Base-by-base conservation (phyloP, 1,284 basidiomycete species). In the Irpex sp. region DNA sequence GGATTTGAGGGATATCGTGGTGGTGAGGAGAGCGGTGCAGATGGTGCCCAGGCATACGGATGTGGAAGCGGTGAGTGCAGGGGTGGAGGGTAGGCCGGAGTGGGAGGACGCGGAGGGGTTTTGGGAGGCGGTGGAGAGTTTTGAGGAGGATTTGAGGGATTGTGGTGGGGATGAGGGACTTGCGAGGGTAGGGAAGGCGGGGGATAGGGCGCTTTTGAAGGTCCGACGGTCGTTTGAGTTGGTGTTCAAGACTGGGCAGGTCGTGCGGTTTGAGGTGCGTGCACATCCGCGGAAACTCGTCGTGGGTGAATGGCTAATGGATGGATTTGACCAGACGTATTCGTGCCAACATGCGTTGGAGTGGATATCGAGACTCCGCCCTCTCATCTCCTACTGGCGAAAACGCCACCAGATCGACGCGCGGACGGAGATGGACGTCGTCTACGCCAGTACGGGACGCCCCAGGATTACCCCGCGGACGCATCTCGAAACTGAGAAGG, bases 171-270 rank as follows among this genome's bases (percentile, higher is more conserved):
- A 89, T 56, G 84, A 82, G 31, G 84, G 78, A 0, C 70, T 90
- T 17, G 74, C 68, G 13, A 76, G 74, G 34, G 15, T 52, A 0
- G 19, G 51, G 4, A 52, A 56, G 19, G 70, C 70, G 5, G 71
- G 68, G 11, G 81, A 89, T 69, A 85, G 82, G 67, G 66, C 68
- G n/a, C 74, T 76, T 38, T 61, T 88, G 64, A 83, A 81, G 65
- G 84, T 87, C 77, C 82, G 83, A 64, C 81, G 93, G 59, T 88
- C 88, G 17, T 93, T 96, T 68, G 93, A 95, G 73, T 74, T 96
- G 40, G 76, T 91, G 54, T 78, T 94, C 68, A 82, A 79, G 19
- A 89, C 85, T 37, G 92, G 93, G 5, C 79, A 82, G 59, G 79
- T 91, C 26, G 73, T 93, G 61, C 81, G 90, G 48, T 92, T 92